Base-by-base conservation (phyloP, 2,329 filamentous ascomycete genomes). In the Clarireedia monteithiana region DNA sequence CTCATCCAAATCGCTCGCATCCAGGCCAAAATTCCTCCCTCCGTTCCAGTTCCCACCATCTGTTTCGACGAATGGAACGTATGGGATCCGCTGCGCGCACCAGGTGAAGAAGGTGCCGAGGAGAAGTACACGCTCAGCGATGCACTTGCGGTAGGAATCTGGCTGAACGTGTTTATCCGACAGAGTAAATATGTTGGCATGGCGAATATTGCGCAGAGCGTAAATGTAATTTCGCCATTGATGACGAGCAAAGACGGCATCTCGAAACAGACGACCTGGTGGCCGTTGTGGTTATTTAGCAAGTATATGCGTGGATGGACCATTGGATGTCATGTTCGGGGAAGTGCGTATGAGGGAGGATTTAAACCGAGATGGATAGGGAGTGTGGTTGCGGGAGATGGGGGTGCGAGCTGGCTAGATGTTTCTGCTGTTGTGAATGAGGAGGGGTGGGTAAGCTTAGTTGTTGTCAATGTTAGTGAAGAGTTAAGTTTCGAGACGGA, bases 31-130 rank as follows among this genome's bases (percentile, higher is more conserved):
- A 64, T 70, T 26, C 62, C 65, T 1, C 48, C 64, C 3, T 59
- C 52, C 5, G 62, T 66, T 15, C 56, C 68, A 0, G 70, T 75
- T 5, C 82, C 79, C 17, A 83, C 75, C 2, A 85, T 86, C 63
- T 86, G 83, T 70, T 86, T 86, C 65, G 83, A 86, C 62, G 83
- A 86, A 63, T 86, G 83, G 83, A 86, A 86, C 63, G 82, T 86
- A 5, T 86, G 83, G 83, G 81, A 84, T 62, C 82, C 82, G 0
- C 69, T 75, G 20, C 76, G 83, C 4, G 82, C 83, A 1, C 80
- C 81, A 0, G 83, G 83, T 1, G 80, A 83, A 58, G 69, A 76
- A 38, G 83, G 83, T 2, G 83, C 81, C 0, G 83, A 86, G 67
- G 82, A 86, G 63, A 70, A 69, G 53, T 84, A 86, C 66, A 85